phyloP scores from a whole-genome alignment of 2,329 filamentous ascomycete genomes.

The Ascochyta pisi region DNA sequence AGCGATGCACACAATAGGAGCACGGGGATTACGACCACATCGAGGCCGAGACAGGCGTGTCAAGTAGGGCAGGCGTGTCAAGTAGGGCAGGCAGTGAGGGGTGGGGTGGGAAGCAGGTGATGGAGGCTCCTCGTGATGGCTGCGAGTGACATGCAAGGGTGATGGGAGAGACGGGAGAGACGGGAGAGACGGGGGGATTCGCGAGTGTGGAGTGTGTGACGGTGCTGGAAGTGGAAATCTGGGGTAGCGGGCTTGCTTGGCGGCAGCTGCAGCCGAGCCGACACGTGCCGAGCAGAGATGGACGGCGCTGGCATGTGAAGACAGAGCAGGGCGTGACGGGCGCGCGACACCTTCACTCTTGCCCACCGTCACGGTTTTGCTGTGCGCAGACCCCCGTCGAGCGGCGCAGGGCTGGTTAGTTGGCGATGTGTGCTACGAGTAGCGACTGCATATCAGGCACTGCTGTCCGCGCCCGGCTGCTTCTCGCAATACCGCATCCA shows the following conservation, averaged over 20 bases:
- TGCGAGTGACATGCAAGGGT: slow-evolving; percentile 15
- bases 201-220: slow-evolving; percentile 6
- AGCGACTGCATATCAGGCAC: slow-evolving; percentile 22
- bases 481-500: slow-evolving; percentile 2
- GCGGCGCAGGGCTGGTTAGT: slow-evolving; percentile 7
- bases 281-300: slow-evolving; percentile 13
- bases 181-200: too few species aligned
- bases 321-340: not conserved
- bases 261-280: slow-evolving; percentile 7
- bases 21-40: too few species aligned
- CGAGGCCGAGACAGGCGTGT: not conserved
- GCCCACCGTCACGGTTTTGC: not conserved
- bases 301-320: slow-evolving; percentile 7
- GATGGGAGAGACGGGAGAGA: not conserved
- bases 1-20: slow-evolving; percentile 1
- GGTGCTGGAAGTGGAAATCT: slow-evolving; percentile 3
- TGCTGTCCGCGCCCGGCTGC: slow-evolving; percentile 6
- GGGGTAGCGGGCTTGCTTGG: slow-evolving; percentile 5
- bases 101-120: not conserved
- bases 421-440: slow-evolving; percentile 19
- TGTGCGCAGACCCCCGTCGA: not conserved
- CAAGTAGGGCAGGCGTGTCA: not conserved
- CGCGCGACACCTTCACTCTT: slow-evolving; percentile 1
- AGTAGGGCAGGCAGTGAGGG: not conserved
- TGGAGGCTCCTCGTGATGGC: not conserved